Evolutionary conservation across 306 rosid species (phyloP).

Genomic region (Ceratonia siliqua): DNA sequence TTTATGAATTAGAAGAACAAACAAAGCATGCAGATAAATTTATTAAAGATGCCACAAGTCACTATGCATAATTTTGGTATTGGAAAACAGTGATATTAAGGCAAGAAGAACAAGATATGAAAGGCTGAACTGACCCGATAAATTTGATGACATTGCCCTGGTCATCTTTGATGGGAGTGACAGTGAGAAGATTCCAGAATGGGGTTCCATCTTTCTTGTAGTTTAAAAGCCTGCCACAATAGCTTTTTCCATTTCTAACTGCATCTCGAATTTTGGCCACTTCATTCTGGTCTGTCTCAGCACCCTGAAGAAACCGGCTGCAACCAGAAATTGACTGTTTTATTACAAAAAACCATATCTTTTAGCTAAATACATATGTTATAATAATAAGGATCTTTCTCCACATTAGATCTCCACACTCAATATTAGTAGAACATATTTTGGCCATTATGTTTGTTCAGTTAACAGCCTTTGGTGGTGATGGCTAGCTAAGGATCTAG

Average conservation of each 20-base stretch:
- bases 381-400: not conserved
- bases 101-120: not conserved
- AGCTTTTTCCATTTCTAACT: constrained; percentile 63
- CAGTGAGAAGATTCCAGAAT: constrained; percentile 95
- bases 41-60: not conserved
- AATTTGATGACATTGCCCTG: constrained; percentile 70
- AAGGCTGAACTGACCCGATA: constrained; percentile 68
- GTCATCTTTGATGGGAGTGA: constrained; percentile 83
- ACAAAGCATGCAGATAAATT: not conserved
- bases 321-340: constrained; percentile 33
- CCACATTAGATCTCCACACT: not conserved
- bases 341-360: constrained; percentile 11
- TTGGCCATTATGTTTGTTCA: constrained; percentile 14
- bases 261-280: constrained; percentile 82
- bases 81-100: not conserved
- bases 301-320: constrained; percentile 99
- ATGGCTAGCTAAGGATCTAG: constrained; percentile 2
- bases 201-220: constrained; percentile 93
- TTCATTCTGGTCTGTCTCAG: constrained; percentile 77
- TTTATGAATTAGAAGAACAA: not conserved
- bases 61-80: not conserved
- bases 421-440: not conserved
- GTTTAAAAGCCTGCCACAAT: constrained; percentile 84
- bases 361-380: not conserved
- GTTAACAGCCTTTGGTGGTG: not conserved